Base-by-base conservation (phyloP, 768 basidiomycete species). In the Pisolithus sp. region DNA sequence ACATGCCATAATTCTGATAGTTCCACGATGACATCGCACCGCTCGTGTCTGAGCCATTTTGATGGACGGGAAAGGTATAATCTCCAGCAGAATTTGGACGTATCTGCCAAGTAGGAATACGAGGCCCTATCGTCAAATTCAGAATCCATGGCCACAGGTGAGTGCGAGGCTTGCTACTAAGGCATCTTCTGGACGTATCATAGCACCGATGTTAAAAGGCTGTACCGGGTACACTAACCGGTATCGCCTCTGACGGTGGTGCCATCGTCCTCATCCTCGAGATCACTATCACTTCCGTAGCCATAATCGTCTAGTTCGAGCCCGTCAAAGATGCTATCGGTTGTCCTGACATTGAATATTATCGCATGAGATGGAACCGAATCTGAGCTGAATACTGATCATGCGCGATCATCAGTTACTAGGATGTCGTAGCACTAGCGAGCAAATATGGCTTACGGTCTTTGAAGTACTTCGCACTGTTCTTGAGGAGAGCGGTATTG, bases 241-340 rank as follows among this genome's bases (percentile, higher is more conserved):
- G 49, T 17, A 1, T n/a, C 4, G 18, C 48, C 5, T 24, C 7
- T 36, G 20, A 39, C 21, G 44, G 31, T 40, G 45, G 49, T n/a
- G 5, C 26, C n/a, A 0, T 59, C 54, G 3, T 54, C 21, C 8
- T 59, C 58, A 6, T 69, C 66, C 18, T 70, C 69, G 23, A 71
- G 62, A 34, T 70, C 70, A 15, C 70, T 71, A 49, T 71, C 69
- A n/a, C 63, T 67, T 28, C 23, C 60, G 39, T 68, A 71, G 5
- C 59, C 69, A 46, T 69, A 67, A 5, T 65, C 64, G 3, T 58
- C 59, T 1, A 59, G 53, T 5, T 4, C 30, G 38, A 39, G 31
- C 20, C 46, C 8, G 13, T 18, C 44, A 7, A 54, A 53, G 24
- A 65, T 48, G 10, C 53, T 53, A 4, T 45, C 48, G 20, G 50